Evolutionary conservation across 2,329 filamentous ascomycete species (phyloP), one percentile per base, ranked within the genome.

Genomic region (Colletotrichum truncatum): DNA sequence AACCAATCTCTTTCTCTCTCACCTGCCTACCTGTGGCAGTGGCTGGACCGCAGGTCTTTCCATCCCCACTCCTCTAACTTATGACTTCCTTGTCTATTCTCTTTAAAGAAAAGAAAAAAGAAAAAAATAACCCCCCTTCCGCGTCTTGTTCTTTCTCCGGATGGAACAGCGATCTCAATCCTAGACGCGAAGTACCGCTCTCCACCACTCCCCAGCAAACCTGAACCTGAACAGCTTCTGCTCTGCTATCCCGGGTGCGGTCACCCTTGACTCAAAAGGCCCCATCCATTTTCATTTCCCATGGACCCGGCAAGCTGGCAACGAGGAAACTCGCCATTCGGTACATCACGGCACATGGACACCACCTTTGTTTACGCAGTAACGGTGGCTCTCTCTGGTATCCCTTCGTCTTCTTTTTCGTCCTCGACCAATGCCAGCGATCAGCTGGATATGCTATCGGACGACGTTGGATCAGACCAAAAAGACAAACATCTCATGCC

Each of bases 61-160:
- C 32, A 2, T 18, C n/a, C n/a, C n/a, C n/a, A n/a, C n/a, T n/a
- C n/a, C n/a, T n/a, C n/a, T n/a, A n/a, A n/a, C n/a, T n/a, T n/a
- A n/a, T n/a, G n/a, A n/a, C 26, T 26, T 49, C 45, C 45, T 26
- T 49, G 45, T 16, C 45, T 49, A 26, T 49, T 26, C 25, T 49
- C 45, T 49, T 26, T 49, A 25, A 34, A 23, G 32, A 51, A n/a
- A 32, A 58, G 55, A 41, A 30, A 11, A 34, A 28, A 41, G 51
- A 51, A 48, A 49, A 49, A 49, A 49, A n/a, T n/a, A n/a, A n/a
- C n/a, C n/a, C n/a, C n/a, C 41, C 26, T 53, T 59, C 56, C 56
- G 56, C 16, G 39, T 53, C 34, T 18, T 41, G 10, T 39, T 52
- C 56, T 59, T 39, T 52, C 56, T 59, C 36, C 56, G 26, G 46